These are phyloP conservation scores for Chrysoporthe austroafricana DNA, from an alignment of 2,329 filamentous ascomycete genomes.

Conservation along the genomic window DNA sequence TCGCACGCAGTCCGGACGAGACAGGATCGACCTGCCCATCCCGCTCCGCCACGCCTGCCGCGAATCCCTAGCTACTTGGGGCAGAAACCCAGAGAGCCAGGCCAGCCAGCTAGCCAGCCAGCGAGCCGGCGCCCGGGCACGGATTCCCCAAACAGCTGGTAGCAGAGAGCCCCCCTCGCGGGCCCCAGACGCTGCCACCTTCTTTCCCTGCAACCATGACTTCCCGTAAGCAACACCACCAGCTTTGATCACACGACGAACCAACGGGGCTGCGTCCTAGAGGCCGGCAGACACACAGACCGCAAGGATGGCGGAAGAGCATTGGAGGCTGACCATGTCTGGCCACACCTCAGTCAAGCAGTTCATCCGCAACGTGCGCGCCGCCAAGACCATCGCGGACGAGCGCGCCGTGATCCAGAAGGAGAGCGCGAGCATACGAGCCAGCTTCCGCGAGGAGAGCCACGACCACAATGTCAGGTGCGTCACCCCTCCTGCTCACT, in stretches of 20 bases:
- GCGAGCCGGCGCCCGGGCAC: neutral
- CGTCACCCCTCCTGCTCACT: slow-evolving; percentile 35
- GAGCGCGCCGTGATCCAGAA: slow-evolving; percentile 98
- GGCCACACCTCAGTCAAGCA: slow-evolving; percentile 77
- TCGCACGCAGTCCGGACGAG: neutral
- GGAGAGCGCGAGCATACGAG: slow-evolving; percentile 95
- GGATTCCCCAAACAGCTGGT: neutral
- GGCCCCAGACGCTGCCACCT: slow-evolving; percentile 8
- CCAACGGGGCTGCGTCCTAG: neutral
- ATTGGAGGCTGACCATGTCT: slow-evolving; percentile 27
- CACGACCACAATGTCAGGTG: slow-evolving; percentile 89
- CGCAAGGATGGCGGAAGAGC: slow-evolving; percentile 14
- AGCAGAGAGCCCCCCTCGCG: slow-evolving; percentile 4
- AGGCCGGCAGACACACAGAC: neutral
- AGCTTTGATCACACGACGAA: neutral
- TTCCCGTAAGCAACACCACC: slow-evolving; percentile 36
- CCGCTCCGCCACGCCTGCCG: neutral
- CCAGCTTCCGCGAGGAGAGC: slow-evolving; percentile 97
- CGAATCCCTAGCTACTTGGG: neutral
- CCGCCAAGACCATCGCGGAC: slow-evolving; percentile 98
- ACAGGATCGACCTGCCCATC: slow-evolving; percentile 2
- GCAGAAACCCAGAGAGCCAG: neutral
- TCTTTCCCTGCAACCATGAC: slow-evolving; percentile 35
- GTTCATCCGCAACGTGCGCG: slow-evolving; percentile 98
- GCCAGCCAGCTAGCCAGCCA: neutral